Evolutionary conservation across 371 early-diverging fungal genomes (phyloP).

Genomic region (Blakeslea trispora): DNA sequence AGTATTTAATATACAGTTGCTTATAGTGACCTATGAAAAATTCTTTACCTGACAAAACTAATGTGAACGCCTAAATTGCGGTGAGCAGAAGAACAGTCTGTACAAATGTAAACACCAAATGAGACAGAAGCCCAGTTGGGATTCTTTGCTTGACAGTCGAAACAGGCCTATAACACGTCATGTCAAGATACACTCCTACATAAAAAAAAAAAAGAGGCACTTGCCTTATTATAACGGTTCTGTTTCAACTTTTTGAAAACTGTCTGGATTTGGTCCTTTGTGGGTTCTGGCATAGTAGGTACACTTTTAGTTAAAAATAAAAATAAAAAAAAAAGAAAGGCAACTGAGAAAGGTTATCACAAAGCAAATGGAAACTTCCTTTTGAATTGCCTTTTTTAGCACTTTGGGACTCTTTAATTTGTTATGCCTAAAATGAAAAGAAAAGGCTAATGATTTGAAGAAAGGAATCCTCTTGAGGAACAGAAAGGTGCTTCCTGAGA

Average conservation of each 20-base stretch:
- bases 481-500: too few species aligned
- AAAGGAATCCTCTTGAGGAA: too few species aligned
- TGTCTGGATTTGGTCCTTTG: slow-evolving; percentile 74
- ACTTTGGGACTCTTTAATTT: too few species aligned
- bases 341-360: too few species aligned
- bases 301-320: too few species aligned
- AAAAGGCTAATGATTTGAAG: too few species aligned
- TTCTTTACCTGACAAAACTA: slow-evolving; percentile 87
- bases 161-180: slow-evolving; percentile 76
- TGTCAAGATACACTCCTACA: too few species aligned
- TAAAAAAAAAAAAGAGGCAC: not conserved
- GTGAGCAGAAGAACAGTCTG: slow-evolving; percentile 96
- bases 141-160: slow-evolving; percentile 96
- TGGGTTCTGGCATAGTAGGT: slow-evolving; percentile 59
- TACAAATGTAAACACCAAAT: slow-evolving; percentile 97
- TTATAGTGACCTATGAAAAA: too few species aligned
- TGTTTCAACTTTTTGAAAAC: slow-evolving; percentile 79
- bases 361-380: too few species aligned
- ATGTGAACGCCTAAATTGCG: slow-evolving; percentile 96
- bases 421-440: too few species aligned
- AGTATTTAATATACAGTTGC: not conserved
- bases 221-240: slow-evolving; percentile 81
- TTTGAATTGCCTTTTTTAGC: too few species aligned
- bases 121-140: slow-evolving; percentile 98
- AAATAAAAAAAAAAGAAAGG: too few species aligned